These are phyloP conservation scores for Fusarium sp. DNA, from an alignment of 2,329 filamentous ascomycete species.

Conservation along the genomic window DNA sequence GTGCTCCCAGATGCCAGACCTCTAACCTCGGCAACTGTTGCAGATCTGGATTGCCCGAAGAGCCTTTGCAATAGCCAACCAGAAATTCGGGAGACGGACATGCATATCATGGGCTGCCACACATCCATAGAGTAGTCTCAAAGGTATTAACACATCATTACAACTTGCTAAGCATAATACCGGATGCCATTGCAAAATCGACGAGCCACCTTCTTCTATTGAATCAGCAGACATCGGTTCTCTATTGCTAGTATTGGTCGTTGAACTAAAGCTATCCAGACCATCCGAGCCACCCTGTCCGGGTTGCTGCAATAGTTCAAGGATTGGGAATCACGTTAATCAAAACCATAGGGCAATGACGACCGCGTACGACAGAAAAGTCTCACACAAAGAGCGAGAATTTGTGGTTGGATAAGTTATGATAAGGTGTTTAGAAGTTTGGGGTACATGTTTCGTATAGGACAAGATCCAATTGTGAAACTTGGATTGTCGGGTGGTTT, in stretches of 20 bases:
- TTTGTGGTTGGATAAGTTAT: neutral
- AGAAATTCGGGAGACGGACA: neutral
- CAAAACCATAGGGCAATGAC: constrained; percentile 7
- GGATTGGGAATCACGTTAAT: constrained; percentile 32
- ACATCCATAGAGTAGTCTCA: neutral
- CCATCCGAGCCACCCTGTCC: constrained; percentile 10
- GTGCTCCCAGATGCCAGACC: constrained; percentile 1
- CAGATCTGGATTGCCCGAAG: neutral
- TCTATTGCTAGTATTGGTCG: neutral
- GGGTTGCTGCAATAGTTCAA: constrained; percentile 35
- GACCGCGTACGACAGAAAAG: constrained; percentile 21
- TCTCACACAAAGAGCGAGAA: constrained; percentile 7
- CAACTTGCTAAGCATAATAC: neutral
- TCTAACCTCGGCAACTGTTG: constrained; percentile 5
- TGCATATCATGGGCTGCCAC: neutral
- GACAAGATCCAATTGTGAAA: constrained; percentile 1
- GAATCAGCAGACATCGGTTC: neutral
- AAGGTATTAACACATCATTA: neutral
- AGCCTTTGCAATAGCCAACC: neutral
- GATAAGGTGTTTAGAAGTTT: neutral
- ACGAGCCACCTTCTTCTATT: too few relatives aligned
- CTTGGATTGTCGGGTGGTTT: neutral
- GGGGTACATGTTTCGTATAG: constrained; percentile 10
- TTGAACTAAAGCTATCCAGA: constrained; percentile 35
- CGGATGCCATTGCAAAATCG: neutral